Evolutionary conservation across 495 filamentous ascomycete species (phyloP), one percentile per base, ranked within the genome.

Genomic region (Podospora australis): DNA sequence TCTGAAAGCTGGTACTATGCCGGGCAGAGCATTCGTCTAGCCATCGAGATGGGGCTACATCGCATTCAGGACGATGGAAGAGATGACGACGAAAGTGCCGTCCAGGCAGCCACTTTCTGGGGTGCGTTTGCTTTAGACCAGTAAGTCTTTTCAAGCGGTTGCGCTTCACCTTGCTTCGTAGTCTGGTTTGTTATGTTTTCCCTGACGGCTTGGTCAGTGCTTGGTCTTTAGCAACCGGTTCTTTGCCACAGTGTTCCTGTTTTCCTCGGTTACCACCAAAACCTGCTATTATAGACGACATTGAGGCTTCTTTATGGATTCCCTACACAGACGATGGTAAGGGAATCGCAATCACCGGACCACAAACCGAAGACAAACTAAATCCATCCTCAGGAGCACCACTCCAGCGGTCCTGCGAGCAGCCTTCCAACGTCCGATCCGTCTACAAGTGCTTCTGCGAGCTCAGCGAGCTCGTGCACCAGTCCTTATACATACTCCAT

Each of bases 71-170:
- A 65, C 39, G 58, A 60, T 54, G 59, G 72, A 45, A 56, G 55
- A 39, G 65, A 73, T 46, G 58, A 72, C 44, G 66, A 77, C 53
- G 81, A 84, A 50, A 65, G 73, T 29, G 79, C 80, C 28, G 82
- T 84, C 10, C 73, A 82, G 41, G 73, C 75, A 19, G 81, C 83
- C 9, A 87, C 83, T 6, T 86, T 87, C 53, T 86, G 83, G 83
- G 83, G 80, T 20, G 78, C 79, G 7, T 86, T 84, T 60, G 78
- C 77, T 19, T 67, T 86, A 23, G 83, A 87, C 59, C 83, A 83
- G 82, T 85, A 74, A 60, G 73, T 55, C 17, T 38, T 30, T 32
- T 25, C 40, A n/a, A n/a, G n/a, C n/a, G n/a, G 7, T 35, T 39
- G n/a, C 9, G 10, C 9, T 29, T 45, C 45, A 14, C 25, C 2